These are phyloP conservation scores for Melastoma candidum DNA, from an alignment of 441 rosid genomes.

Conservation along the genomic window DNA sequence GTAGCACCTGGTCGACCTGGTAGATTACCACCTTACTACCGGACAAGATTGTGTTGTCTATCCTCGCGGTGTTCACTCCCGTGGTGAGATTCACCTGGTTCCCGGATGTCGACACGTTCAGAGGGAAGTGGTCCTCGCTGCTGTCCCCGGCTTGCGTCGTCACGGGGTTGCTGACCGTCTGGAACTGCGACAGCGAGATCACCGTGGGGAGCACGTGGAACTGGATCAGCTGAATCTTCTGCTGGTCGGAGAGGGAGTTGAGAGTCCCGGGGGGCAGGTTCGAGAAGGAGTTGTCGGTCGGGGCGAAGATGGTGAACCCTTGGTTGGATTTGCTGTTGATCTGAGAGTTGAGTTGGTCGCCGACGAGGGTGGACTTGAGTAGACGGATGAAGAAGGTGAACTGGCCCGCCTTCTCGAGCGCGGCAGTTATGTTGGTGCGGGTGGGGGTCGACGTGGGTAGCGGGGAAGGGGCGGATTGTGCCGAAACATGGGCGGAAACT, in stretches of 20 bases:
- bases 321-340: conserved; percentile 48
- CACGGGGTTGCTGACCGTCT: conserved; percentile 75
- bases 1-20: conserved; percentile 70
- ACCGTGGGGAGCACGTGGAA: conserved; percentile 65
- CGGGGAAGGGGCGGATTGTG: conserved; percentile 29
- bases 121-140: conserved; percentile 42
- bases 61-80: conserved; percentile 58
- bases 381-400: conserved; percentile 58
- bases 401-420: conserved; percentile 80
- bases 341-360: conserved; percentile 62
- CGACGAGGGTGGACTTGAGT: conserved; percentile 49
- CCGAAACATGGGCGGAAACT: conserved; percentile 29
- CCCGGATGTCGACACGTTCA: conserved; percentile 70
- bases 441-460: conserved; percentile 15
- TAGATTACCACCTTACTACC: conserved; percentile 58
- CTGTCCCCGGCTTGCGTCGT: conserved; percentile 78
- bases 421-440: conserved; percentile 54
- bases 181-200: conserved; percentile 59
- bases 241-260: conserved; percentile 56
- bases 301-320: conserved; percentile 73
- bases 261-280: conserved; percentile 59
- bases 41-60: conserved; percentile 48
- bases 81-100: conserved; percentile 76
- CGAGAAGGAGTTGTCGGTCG: conserved; percentile 62
- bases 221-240: conserved; percentile 70